These are phyloP conservation scores for Fusarium metavorans DNA, from an alignment of 2,329 filamentous ascomycete genomes.

Conservation along the genomic window DNA sequence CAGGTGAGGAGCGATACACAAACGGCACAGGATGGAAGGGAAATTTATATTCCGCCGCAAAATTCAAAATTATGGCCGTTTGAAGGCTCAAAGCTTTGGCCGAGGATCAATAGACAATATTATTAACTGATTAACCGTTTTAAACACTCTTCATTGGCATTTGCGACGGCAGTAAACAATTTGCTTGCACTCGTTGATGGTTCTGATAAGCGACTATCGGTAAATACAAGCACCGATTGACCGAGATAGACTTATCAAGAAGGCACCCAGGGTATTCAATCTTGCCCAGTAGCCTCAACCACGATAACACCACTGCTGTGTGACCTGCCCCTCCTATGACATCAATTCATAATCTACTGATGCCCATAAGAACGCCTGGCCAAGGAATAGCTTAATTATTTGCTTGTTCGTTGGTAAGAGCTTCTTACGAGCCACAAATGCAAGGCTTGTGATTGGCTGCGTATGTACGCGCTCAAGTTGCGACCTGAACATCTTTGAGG, in stretches of 20 bases:
- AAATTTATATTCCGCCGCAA: constrained; percentile 39
- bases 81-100: not conserved
- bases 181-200: constrained; percentile 11
- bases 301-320: not conserved
- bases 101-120: not conserved
- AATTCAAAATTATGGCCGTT: constrained; percentile 30
- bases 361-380: not conserved
- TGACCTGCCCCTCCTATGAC: not conserved
- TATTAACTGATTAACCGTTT: not conserved
- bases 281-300: not conserved
- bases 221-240: constrained; percentile 17
- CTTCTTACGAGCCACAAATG: not conserved
- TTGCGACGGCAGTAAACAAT: not conserved
- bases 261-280: not conserved
- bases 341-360: not conserved
- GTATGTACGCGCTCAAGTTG: not conserved
- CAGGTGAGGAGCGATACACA: constrained; percentile 55
- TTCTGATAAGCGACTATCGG: constrained; percentile 17
- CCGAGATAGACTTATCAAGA: not conserved
- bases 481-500: not conserved
- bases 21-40: constrained; percentile 43
- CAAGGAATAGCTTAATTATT: not conserved
- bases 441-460: constrained; percentile 1
- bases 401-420: not conserved
- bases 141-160: not conserved